Percentiles rank a stretch among this genome's conserved stretches.
Conservation (phyloP, 2,329 filamentous ascomycete genomes). For the Diaporthe velutina region DNA sequence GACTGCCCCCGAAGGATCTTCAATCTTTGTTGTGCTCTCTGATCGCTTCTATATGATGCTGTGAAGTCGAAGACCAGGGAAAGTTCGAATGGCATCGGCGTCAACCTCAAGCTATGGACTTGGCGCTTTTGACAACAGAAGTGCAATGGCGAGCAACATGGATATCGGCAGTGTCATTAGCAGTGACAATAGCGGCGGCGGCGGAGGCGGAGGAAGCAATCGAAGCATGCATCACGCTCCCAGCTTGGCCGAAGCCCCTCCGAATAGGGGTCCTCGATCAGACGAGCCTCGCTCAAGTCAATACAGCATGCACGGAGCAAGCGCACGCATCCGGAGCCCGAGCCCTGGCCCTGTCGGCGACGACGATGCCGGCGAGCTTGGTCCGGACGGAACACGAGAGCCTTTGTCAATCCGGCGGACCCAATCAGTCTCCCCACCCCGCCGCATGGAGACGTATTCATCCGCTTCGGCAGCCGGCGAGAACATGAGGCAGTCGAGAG, state of each 20-base stretch:
- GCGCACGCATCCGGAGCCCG: slow-evolving; percentile 35
- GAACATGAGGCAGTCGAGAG: slow-evolving; percentile 53
- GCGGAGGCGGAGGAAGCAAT: slow-evolving; percentile 40
- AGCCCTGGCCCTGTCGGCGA: slow-evolving; percentile 2
- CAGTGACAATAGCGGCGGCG: background rate
- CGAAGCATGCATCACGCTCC: slow-evolving; percentile 50
- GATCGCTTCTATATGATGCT: slow-evolving; percentile 17
- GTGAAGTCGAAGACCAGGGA: slow-evolving; percentile 11
- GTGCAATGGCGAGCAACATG: slow-evolving; percentile 25
- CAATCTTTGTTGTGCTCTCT: background rate
- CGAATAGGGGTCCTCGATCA: slow-evolving; percentile 40
- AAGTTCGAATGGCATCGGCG: slow-evolving; percentile 19
- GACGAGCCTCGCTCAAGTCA: slow-evolving; percentile 38
- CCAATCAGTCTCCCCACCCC: slow-evolving; percentile 48
- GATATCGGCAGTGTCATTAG: slow-evolving; percentile 24
- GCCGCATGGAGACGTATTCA: slow-evolving; percentile 64
- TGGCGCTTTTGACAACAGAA: slow-evolving; percentile 10
- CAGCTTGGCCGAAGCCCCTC: slow-evolving; percentile 49
- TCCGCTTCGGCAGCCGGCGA: slow-evolving; percentile 67
- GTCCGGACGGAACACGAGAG: background rate
- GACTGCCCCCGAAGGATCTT: background rate
- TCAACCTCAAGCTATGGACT: slow-evolving; percentile 24
- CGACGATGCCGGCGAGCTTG: background rate
- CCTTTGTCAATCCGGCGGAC: slow-evolving; percentile 29
- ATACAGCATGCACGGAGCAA: slow-evolving; percentile 20